Conservation (phyloP, 441 rosid genomes). For the Eugenia klotzschiana region DNA sequence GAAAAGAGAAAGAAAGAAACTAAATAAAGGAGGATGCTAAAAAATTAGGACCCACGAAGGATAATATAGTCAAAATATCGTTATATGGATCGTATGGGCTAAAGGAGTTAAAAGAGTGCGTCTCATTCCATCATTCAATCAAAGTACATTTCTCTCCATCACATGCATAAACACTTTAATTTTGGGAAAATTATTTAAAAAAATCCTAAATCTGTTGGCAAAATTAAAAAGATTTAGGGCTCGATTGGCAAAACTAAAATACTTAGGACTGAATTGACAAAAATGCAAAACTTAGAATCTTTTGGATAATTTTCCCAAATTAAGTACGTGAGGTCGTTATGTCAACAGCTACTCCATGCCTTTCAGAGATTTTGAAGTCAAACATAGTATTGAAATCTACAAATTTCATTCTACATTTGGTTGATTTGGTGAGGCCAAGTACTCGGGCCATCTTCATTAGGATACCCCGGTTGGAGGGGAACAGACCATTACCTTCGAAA, state of each 20-base stretch:
- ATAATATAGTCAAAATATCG: too few species aligned
- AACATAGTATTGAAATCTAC: background rate
- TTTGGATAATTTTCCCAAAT: background rate
- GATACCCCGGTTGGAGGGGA: background rate
- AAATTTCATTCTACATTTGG: background rate
- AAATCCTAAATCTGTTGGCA: too few species aligned
- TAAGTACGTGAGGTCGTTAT: background rate
- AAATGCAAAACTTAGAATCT: too few species aligned
- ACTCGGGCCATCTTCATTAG: background rate
- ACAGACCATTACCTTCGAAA: background rate
- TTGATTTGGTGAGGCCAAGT: background rate
- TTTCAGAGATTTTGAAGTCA: background rate
- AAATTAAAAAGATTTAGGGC: too few species aligned
- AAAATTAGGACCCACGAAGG: too few species aligned
- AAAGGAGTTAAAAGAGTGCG: too few species aligned
- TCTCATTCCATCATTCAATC: background rate
- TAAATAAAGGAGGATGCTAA: background rate
- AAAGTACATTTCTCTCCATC: background rate
- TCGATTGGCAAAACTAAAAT: too few species aligned
- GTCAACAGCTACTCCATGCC: background rate
- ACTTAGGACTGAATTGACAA: too few species aligned
- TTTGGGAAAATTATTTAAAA: too few species aligned
- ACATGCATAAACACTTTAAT: fast-evolving
- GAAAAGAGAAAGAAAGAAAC: background rate
- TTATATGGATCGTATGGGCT: too few species aligned